These are phyloP conservation scores for Solanum piurae DNA, from an alignment of 257 asterid species.

Conservation along the genomic window DNA sequence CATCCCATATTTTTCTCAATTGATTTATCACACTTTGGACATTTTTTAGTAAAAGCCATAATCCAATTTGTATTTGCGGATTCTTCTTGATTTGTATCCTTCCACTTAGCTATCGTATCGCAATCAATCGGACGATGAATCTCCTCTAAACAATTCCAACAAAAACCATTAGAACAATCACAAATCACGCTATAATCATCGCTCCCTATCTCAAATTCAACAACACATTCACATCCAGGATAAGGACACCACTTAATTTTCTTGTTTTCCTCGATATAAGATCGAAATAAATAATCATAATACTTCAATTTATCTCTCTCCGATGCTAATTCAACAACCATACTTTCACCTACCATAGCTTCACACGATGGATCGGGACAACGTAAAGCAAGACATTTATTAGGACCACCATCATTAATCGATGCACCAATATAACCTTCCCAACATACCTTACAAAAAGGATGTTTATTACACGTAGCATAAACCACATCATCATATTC, in stretches of 20 bases:
- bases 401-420: neutral
- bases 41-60: neutral
- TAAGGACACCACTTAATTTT: slow-evolving; percentile 6
- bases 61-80: slow-evolving; percentile 3
- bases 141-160: slow-evolving; percentile 13
- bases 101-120: neutral
- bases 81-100: neutral
- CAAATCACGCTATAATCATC: neutral
- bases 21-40: neutral
- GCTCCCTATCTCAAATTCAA: neutral
- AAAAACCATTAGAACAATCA: slow-evolving; percentile 1
- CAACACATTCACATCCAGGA: neutral
- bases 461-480: neutral
- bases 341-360: neutral
- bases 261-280: neutral
- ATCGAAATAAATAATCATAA: neutral
- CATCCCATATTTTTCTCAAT: slow-evolving; percentile 10
- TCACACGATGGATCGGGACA: neutral
- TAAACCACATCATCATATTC: neutral
- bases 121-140: slow-evolving; percentile 11
- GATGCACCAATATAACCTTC: neutral
- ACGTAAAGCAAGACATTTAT: neutral
- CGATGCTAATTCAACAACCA: neutral
- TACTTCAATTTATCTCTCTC: neutral
- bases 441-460: neutral